Evolutionary conservation across 768 basidiomycete species (phyloP), one percentile per base, ranked within the genome.

Genomic region (Suillus subluteus): DNA sequence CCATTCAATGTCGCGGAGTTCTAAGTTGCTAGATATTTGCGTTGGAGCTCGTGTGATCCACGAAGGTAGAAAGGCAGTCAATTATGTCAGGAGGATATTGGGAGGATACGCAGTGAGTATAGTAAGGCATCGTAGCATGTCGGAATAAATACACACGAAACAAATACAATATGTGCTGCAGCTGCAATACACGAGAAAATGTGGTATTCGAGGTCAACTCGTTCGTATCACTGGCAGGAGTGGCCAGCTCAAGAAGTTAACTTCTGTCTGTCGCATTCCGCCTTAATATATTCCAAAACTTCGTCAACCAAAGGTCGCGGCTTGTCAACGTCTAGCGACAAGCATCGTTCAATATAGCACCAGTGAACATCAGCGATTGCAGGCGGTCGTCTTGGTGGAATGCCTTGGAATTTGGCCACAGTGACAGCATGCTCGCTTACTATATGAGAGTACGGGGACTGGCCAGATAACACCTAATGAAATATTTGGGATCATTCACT

Each of bases 341-440:
- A 55, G 32, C 54, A 32, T 21, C 4, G 30, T 32, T 32, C 30
- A 6, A 55, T 4, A 55, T 32, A 55, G 30, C 54, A 5, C 54
- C 54, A 55, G 30, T 55, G 6, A 18, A 1, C 54, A 21, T 32
- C 54, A 7, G 3, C 8, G 11, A 55, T 55, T 32, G 30, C 16
- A 32, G 8, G 30, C 15, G 30, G 54, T 6, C 18, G 18, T 55
- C 1, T 32, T 12, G 54, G 30, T 18, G 1, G 16, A 11, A 1
- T 18, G 18, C 9, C 2, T 32, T 21, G 4, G 6, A 4, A 55
- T 55, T 55, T 55, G 18, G 54, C 30, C 18, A 55, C 30, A 32
- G 9, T 6, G 5, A 55, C 30, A 32, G 1, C 0, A 54, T 8
- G 0, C 18, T 54, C 52, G 3, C 1, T 2, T 6, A 0, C 15